These are phyloP conservation scores for Talaromyces stipitatus DNA, from an alignment of 495 filamentous ascomycete genomes.

Conservation along the genomic window DNA sequence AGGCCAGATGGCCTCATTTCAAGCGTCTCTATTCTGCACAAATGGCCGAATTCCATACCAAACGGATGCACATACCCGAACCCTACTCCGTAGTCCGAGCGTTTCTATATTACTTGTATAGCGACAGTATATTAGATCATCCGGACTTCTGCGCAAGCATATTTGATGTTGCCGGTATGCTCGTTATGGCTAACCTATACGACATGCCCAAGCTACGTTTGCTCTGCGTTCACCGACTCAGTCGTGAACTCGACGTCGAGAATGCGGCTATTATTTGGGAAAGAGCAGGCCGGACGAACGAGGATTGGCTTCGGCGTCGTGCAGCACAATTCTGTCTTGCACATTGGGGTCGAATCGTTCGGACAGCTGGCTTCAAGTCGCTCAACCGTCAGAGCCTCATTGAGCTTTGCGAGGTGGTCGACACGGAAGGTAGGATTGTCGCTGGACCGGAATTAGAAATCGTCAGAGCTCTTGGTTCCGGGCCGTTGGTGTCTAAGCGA, in stretches of 20 bases:
- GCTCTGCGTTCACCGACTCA: conserved; percentile 79
- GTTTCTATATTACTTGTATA: conserved; percentile 94
- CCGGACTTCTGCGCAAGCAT: conserved; percentile 61
- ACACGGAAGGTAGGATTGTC: conserved; percentile 81
- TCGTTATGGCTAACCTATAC: conserved; percentile 97
- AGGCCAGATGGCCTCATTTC: conserved; percentile 95
- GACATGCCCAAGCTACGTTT: conserved; percentile 88
- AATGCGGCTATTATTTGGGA: conserved; percentile 96
- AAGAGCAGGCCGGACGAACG: conserved; percentile 77
- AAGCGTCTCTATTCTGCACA: conserved; percentile 79
- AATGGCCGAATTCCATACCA: conserved; percentile 94
- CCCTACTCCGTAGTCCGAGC: conserved; percentile 90
- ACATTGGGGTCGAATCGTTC: conserved; percentile 91
- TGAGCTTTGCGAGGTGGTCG: conserved; percentile 87
- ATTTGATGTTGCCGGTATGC: conserved; percentile 83
- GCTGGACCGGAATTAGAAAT: conserved; percentile 79
- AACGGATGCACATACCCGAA: conserved; percentile 95
- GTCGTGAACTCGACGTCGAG: conserved; percentile 84
- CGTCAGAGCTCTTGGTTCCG: conserved; percentile 58
- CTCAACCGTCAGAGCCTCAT: conserved; percentile 70
- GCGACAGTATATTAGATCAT: conserved; percentile 73
- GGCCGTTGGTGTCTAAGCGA: conserved; percentile 46
- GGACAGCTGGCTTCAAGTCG: conserved; percentile 76
- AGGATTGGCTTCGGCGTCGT: conserved; percentile 85
- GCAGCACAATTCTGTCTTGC: conserved; percentile 82